These are phyloP conservation scores for Epichloe sp. DNA, from an alignment of 2,329 filamentous ascomycete species.

Conservation along the genomic window DNA sequence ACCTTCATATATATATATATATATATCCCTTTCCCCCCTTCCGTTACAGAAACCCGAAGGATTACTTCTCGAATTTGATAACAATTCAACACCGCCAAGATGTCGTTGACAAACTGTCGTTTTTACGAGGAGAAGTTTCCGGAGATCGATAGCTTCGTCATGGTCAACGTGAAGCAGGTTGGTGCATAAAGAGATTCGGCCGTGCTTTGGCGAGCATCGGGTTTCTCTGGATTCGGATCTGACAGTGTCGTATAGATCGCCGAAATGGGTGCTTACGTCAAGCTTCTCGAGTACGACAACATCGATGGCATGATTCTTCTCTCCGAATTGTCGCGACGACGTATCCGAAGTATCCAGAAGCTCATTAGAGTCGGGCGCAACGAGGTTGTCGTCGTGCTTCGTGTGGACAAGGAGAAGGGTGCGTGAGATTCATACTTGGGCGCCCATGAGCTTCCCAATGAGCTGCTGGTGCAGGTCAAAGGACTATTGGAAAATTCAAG, in stretches of 20 bases:
- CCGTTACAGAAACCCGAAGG: constrained; percentile 9
- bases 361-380: constrained; percentile 96
- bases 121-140: constrained; percentile 93
- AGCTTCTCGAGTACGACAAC: constrained; percentile 98
- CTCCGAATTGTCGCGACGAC: constrained; percentile 90
- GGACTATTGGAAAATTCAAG: constrained; percentile 6
- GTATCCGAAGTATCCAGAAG: constrained; percentile 98
- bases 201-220: background rate
- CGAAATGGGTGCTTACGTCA: constrained; percentile 99
- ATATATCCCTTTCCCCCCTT: background rate
- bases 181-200: constrained; percentile 28
- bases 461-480: too few relatives aligned
- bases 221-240: background rate
- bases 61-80: constrained; percentile 14
- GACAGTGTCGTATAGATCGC: constrained; percentile 53
- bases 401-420: constrained; percentile 99
- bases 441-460: background rate
- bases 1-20: constrained; percentile 15
- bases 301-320: constrained; percentile 99
- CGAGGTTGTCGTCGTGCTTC: constrained; percentile 94
- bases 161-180: constrained; percentile 99
- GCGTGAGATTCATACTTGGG: constrained; percentile 14
- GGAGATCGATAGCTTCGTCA: constrained; percentile 98
- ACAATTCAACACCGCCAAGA: constrained; percentile 51
- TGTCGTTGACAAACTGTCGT: constrained; percentile 92